Percentiles rank a stretch among this genome's conserved stretches.
Conservation (phyloP, 257 asterid genomes). For the Solanum piurae region DNA sequence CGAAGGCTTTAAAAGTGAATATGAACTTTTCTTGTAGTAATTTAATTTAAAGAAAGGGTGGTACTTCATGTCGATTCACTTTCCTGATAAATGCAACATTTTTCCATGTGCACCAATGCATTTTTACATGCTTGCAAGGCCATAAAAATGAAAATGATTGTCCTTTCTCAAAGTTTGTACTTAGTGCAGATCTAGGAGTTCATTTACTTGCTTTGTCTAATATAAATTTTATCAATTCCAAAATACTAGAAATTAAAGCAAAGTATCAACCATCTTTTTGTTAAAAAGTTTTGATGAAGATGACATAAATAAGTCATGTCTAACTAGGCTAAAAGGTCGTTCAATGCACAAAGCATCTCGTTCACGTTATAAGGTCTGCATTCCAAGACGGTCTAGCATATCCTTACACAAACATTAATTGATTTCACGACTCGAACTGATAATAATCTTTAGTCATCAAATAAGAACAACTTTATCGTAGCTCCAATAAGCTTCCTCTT, state of each 20-base stretch:
- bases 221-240: neutral
- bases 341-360: neutral
- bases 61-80: constrained; percentile 6
- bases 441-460: neutral
- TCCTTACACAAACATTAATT: neutral
- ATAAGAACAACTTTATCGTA: neutral
- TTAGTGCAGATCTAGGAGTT: neutral
- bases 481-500: neutral
- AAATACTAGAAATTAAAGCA: neutral
- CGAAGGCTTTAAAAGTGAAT: neutral
- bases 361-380: neutral
- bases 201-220: neutral
- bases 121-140: neutral
- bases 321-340: neutral
- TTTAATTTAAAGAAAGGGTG: neutral
- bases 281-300: neutral
- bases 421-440: neutral
- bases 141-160: neutral
- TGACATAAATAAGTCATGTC: neutral
- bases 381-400: neutral
- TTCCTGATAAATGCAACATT: constrained; percentile 7
- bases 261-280: neutral
- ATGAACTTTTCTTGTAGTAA: neutral
- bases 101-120: constrained; percentile 2
- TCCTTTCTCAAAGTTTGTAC: neutral